Percentiles rank a stretch among this genome's conserved stretches.
phyloP scores from a whole-genome alignment of 257 asterid genomes.

The Mitragyna speciosa region DNA sequence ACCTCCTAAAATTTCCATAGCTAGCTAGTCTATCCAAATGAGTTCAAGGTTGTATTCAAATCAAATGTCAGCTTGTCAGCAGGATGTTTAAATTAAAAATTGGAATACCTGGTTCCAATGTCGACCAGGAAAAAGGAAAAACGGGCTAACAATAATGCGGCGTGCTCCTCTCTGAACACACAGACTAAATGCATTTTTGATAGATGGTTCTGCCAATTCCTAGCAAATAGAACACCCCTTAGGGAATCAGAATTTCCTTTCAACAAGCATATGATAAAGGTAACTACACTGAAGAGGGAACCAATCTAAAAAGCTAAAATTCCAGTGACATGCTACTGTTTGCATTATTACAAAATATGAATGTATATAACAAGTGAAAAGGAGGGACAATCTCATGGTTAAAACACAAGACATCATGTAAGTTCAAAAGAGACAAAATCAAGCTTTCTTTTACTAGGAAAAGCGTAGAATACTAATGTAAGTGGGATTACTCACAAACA shows the following conservation, averaged over 20 bases:
- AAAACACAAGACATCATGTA: neutral
- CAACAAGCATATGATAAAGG: neutral
- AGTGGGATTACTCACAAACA: neutral
- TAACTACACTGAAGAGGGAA: neutral
- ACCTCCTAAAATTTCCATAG: neutral
- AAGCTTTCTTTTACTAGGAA: neutral
- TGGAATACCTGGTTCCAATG: slow-evolving; percentile 81
- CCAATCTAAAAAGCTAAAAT: neutral
- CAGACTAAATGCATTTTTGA: slow-evolving; percentile 69
- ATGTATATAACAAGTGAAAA: neutral
- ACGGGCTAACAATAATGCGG: slow-evolving; percentile 88
- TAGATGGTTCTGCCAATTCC: slow-evolving; percentile 97
- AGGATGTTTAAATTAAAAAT: neutral
- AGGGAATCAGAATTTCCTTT: neutral
- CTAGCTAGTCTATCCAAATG: neutral
- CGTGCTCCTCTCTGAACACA: slow-evolving; percentile 86
- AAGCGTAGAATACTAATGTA: neutral
- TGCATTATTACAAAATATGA: too few relatives aligned
- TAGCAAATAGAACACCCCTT: slow-evolving; percentile 17
- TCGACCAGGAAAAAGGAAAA: slow-evolving; percentile 93
- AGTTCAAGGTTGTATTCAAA: neutral
- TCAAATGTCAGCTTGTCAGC: neutral
- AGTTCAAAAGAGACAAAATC: neutral
- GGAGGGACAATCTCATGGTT: neutral
- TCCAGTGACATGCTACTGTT: too few relatives aligned